A percentile compares a stretch with the other conserved stretches of the same genome.
phyloP scores from a whole-genome alignment of 495 filamentous ascomycete genomes.

The Wilcoxina mikolae region DNA sequence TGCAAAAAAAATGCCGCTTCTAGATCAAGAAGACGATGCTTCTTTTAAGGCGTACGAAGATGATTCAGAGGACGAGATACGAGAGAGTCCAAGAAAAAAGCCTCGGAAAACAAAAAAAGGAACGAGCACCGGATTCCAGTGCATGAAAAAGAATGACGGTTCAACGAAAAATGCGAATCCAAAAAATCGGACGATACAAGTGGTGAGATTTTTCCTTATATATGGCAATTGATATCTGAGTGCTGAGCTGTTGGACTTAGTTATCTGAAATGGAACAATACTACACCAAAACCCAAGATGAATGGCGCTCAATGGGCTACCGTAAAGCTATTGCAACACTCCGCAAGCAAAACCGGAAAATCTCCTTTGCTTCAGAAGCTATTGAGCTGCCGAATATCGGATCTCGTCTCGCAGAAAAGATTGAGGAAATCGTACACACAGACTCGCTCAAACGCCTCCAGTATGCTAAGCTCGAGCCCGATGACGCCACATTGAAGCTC shows the following conservation, averaged over 20 bases:
- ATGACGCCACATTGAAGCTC: conserved; percentile 44
- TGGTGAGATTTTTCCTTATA: conserved; percentile 9
- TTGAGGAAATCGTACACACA: conserved; percentile 73
- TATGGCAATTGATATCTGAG: too few relatives aligned
- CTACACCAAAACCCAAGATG: conserved; percentile 57
- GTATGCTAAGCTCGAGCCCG: conserved; percentile 45
- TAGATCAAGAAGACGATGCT: conserved; percentile 33
- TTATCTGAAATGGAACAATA: conserved; percentile 56
- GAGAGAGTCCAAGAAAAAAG: neutral
- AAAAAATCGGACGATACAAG: conserved; percentile 46
- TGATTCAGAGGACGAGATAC: neutral
- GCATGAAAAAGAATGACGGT: conserved; percentile 36
- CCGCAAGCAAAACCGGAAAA: conserved; percentile 47
- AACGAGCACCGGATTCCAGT: conserved; percentile 36
- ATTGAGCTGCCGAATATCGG: conserved; percentile 56
- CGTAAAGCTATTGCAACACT: conserved; percentile 65
- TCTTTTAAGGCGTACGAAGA: neutral
- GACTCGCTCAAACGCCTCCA: conserved; percentile 62
- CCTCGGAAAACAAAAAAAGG: conserved; percentile 8
- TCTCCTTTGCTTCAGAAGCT: conserved; percentile 56
- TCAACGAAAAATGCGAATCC: conserved; percentile 38
- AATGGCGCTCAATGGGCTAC: conserved; percentile 70
- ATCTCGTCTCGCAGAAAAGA: conserved; percentile 62
- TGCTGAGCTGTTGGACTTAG: too few relatives aligned
- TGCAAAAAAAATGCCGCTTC: conserved; percentile 38